Percentiles rank a stretch among this genome's conserved stretches.
phyloP scores from a whole-genome alignment of 768 basidiomycete species.

The Dictyophora rubrovolvata region DNA sequence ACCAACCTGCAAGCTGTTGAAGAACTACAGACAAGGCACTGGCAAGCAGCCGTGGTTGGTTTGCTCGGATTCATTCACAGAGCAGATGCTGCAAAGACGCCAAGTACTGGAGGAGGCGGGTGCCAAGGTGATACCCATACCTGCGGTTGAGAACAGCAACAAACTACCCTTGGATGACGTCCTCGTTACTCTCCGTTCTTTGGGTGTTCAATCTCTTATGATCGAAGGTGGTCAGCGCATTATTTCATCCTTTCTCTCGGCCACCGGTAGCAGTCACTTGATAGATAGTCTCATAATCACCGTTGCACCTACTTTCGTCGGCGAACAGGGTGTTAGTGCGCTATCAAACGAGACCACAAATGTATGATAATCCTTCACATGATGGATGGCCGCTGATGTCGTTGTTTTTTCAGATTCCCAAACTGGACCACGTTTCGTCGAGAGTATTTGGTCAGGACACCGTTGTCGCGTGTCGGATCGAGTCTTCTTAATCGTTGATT shows the following conservation, averaged over 20 bases:
- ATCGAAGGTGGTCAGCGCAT: conserved; percentile 89
- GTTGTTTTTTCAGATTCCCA: conserved; percentile 15
- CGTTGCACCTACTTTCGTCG: conserved; percentile 77
- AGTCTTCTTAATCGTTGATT: background rate
- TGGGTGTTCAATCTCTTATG: conserved; percentile 74
- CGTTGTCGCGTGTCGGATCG: conserved; percentile 18
- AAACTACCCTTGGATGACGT: conserved; percentile 28
- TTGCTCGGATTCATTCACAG: conserved; percentile 24
- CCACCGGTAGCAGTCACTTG: conserved; percentile 16
- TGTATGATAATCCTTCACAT: conserved; percentile 7
- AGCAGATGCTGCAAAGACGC: conserved; percentile 17
- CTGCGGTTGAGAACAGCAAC: conserved; percentile 27
- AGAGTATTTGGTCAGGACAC: conserved; percentile 24
- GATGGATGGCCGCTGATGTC: background rate
- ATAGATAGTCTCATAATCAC: conserved; percentile 79
- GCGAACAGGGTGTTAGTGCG: conserved; percentile 59
- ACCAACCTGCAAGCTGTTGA: conserved; percentile 56
- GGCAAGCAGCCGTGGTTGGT: conserved; percentile 73
- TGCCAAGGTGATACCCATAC: conserved; percentile 49
- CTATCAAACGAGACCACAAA: conserved; percentile 17
- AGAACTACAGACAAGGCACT: conserved; percentile 44
- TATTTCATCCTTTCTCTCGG: conserved; percentile 59
- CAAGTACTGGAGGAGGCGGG: conserved; percentile 51
- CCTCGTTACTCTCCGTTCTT: conserved; percentile 40
- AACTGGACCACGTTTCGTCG: conserved; percentile 21